Base-by-base conservation (phyloP, 2,329 filamentous ascomycete genomes). In the Neurospora crassa region DNA sequence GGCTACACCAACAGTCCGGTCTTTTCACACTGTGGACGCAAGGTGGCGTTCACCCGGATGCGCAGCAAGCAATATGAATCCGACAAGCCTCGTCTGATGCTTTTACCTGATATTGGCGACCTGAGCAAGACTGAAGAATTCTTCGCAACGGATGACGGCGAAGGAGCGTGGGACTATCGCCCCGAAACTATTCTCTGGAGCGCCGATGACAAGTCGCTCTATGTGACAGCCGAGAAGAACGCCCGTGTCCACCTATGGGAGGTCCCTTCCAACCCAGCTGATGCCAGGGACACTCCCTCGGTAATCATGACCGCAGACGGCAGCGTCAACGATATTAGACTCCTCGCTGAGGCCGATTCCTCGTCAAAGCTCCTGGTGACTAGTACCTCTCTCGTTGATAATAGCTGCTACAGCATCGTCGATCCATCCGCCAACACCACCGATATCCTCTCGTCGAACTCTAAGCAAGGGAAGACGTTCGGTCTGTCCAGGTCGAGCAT, bases 41-140 rank as follows among this genome's bases (percentile, higher is more conserved):
- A 87, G 72, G 83, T 95, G 37, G 92, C 89, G 1, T 97, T 96
- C 79, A 84, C 92, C 40, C 89, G 92, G 73, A 97, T 96, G 94
- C 86, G 87, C 74, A 86, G 86, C 71, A 85, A 88, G 69, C 89
- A 91, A 72, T 97, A 97, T 78, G 94, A 97, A 80, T 88, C 91
- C 18, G 93, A 97, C 82, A 91, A 91, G 79, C 86, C 90, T 67
- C 86, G 89, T 67, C 82, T 93, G 4, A 81, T 94, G 73, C 81
- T 93, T 2, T 79, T 92, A 7, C 86, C 88, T 1, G 86, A 92
- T 75, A 82, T 92, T 68, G 79, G 79, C 16, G 85, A 89, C 72
- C 80, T 89, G 11, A 82, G 82, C 72, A 70, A 72, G n/a, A 86
- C 89, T 14, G 83, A 88, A 73, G 88, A 90, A 76, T 89, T 90